Base-by-base conservation (phyloP, 2,329 filamentous ascomycete genomes). In the Fusarium beomiforme region DNA sequence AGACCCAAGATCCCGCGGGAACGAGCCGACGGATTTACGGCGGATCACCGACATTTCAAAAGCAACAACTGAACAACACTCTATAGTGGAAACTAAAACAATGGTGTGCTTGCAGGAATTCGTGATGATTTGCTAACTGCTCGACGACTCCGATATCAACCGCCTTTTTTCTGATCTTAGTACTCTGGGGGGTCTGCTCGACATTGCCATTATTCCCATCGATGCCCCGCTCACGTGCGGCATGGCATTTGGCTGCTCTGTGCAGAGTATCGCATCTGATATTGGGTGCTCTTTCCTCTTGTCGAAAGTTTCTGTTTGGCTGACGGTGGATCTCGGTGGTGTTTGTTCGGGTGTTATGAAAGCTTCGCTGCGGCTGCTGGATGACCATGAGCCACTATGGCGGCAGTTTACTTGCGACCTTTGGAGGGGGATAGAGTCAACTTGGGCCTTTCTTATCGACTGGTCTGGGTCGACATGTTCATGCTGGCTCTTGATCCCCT, bases 21-120 rank as follows among this genome's bases (percentile, higher is more conserved):
- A 67, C 47, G 57, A 63, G 42, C 73, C 66, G 62, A 66, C 72
- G 69, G 69, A 51, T 72, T 76, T 72, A 72, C 56, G 54, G 59
- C 72, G 64, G 50, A 65, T 24, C 39, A 41, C 29, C 24, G 42
- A 60, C 34, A 36, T 14, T 14, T 37, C 36, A 23, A 29, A 49
- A 24, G 16, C 29, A 39, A n/a, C 31, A 42, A 26, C 26, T 10
- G 24, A 29, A 23, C 19, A 49, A 24, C 36, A 63, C 33, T 31
- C 31, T 24, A 34, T 14, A 24, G 12, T n/a, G n/a, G 11, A 24
- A 36, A 24, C 29, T 26, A 26, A 33, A 14, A 13, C 26, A 36
- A 29, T 29, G 24, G 17, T 47, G 33, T 16, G 9, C 33, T 57
- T 53, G 29, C 39, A 49, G 63, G 54, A 59, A 51, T 17, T 42